Percentiles rank a stretch among this genome's conserved stretches.
Conservation (phyloP, 805 yeast genomes). For the Metschnikowia bowlesiae region DNA sequence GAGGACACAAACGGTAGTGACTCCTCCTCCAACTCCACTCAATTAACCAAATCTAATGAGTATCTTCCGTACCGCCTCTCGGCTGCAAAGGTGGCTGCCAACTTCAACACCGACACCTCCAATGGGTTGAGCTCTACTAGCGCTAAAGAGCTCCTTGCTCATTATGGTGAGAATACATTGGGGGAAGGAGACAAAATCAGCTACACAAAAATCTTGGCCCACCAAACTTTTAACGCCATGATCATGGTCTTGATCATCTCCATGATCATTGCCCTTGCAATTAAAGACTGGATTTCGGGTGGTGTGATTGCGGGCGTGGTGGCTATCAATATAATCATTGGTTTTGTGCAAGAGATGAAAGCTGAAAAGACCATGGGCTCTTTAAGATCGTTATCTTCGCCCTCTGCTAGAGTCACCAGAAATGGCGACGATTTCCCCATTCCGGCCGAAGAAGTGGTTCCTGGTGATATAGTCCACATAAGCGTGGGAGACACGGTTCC, state of each 20-base stretch:
- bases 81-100: constrained; percentile 31
- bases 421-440: constrained; percentile 52
- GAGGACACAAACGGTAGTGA: constrained; percentile 5
- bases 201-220: constrained; percentile 50
- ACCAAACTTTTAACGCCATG: constrained; percentile 76
- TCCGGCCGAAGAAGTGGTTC: constrained; percentile 62
- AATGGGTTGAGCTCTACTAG: constrained; percentile 43
- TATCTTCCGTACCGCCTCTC: constrained; percentile 29
- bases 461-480: constrained; percentile 64
- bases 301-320: constrained; percentile 75
- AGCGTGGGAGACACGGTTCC: constrained; percentile 74
- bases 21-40: constrained; percentile 10
- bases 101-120: constrained; percentile 38
- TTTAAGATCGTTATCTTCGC: constrained; percentile 59
- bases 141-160: constrained; percentile 15
- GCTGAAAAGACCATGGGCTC: constrained; percentile 82
- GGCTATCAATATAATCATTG: constrained; percentile 57
- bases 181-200: constrained; percentile 59
- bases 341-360: constrained; percentile 64
- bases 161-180: constrained; percentile 55
- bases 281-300: constrained; percentile 76
- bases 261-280: constrained; percentile 66
- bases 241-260: constrained; percentile 65
- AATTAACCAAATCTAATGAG: constrained; percentile 8
- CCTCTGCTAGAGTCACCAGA: constrained; percentile 65